Evolutionary conservation across 305 asterid genomes (phyloP), one percentile per base, ranked within the genome.

Genomic region (Fraxinus velutina): DNA sequence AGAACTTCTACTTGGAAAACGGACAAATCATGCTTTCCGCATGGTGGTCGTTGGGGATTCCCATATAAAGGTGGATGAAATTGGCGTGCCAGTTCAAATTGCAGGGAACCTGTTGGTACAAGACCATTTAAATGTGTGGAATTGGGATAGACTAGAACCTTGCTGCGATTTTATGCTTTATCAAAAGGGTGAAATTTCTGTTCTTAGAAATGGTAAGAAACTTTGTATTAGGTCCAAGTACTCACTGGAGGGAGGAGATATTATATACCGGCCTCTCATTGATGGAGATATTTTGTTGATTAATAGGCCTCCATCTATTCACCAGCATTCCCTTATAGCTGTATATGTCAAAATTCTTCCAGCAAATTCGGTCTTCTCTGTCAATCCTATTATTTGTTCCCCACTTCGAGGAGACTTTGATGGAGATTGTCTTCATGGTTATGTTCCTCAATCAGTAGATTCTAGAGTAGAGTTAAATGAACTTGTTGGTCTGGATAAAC

Each of bases 41-140:
- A 87, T 90, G 96, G 99, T 96, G 13, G 97, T 94, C 13, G 98
- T 96, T 33, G 99, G 98, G 5, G 99, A 96, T 84, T 97, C 99
- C 0, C 82, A 83, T 77, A n/a, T 96, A 47, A 89, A 86, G 76
- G 90, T 94, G 29, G 87, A 86, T 47, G 99, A 96, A 89, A 90
- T 96, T 83, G 98, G 99, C 9, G 64, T 96, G 62, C 98, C 98
- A 0, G 57, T 85, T 57, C 93, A 86, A 77, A 81, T 94, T 78
- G 98, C 98, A 0, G 92, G 91, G 80, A 88, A 88, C 68, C 83
- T 96, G 71, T 91, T 83, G 29, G 86, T 96, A 34, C 71, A 91
- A 0, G 99, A 94, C 82, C 86, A 87, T 74, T 75, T 96, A 60
- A 90, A 91, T 66, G 34, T 52, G 17, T 88, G 88, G 90, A 96